These are phyloP conservation scores for Neonectria neomacrospora DNA, from an alignment of 2,329 filamentous ascomycete species.

Conservation along the genomic window DNA sequence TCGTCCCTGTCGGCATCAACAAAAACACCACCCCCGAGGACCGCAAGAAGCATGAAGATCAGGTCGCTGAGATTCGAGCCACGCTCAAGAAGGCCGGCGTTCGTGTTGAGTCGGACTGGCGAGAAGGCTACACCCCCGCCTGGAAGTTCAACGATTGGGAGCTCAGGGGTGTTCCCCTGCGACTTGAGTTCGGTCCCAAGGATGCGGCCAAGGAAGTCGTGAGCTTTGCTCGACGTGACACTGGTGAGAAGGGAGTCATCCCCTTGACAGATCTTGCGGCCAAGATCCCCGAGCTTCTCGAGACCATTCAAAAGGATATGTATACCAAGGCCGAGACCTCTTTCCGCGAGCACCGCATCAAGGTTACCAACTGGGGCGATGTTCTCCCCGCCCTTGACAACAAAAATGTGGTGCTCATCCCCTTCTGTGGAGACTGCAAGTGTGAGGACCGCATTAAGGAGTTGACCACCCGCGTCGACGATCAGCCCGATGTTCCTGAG, in stretches of 20 bases:
- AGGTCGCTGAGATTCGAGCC: slow-evolving; percentile 76
- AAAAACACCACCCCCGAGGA: slow-evolving; percentile 87
- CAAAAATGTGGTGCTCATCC: slow-evolving; percentile 93
- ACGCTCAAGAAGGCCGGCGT: slow-evolving; percentile 79
- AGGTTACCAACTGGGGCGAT: slow-evolving; percentile 88
- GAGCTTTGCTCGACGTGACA: slow-evolving; percentile 87
- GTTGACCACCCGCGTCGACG: slow-evolving; percentile 80
- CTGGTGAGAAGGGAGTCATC: slow-evolving; percentile 83
- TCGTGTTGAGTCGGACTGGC: slow-evolving; percentile 82
- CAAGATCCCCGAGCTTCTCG: slow-evolving; percentile 82
- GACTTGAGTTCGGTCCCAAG: slow-evolving; percentile 95
- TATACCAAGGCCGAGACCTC: slow-evolving; percentile 78
- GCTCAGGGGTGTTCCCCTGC: slow-evolving; percentile 91
- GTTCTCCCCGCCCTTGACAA: slow-evolving; percentile 89
- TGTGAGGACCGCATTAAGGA: slow-evolving; percentile 98
- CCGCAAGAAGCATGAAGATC: slow-evolving; percentile 77
- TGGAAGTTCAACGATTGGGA: slow-evolving; percentile 99
- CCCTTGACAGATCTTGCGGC: slow-evolving; percentile 78
- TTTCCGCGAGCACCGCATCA: slow-evolving; percentile 83
- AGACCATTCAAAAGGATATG: slow-evolving; percentile 90
- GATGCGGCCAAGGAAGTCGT: slow-evolving; percentile 88
- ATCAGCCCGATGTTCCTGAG: slow-evolving; percentile 64
- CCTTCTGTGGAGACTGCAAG: slow-evolving; percentile 82
- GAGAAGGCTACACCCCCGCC: slow-evolving; percentile 92
- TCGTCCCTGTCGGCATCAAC: slow-evolving; percentile 93